phyloP scores from a whole-genome alignment of 2,329 filamentous ascomycete species.

The Parafenestella ontariensis region DNA sequence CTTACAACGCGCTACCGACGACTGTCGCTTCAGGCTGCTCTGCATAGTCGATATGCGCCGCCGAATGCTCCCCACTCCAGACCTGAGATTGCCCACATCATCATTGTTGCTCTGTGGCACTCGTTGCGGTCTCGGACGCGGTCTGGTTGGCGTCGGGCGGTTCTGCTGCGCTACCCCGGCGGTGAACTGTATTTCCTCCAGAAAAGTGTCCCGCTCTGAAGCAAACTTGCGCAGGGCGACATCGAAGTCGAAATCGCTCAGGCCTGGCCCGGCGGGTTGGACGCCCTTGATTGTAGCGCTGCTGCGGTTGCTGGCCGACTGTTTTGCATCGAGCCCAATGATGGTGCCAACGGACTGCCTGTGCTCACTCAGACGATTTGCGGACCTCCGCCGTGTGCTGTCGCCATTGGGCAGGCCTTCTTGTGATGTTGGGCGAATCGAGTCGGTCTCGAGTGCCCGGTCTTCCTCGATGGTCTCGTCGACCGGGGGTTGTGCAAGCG shows the following conservation, averaged over 20 bases:
- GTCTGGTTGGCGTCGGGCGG: constrained; percentile 63
- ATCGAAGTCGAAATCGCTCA: constrained; percentile 88
- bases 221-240: constrained; percentile 93
- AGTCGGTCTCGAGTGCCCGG: constrained; percentile 61
- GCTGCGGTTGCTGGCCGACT: constrained; percentile 68
- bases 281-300: constrained; percentile 66
- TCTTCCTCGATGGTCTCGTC: constrained; percentile 69
- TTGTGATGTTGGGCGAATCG: constrained; percentile 52
- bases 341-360: constrained; percentile 61
- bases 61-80: constrained; percentile 82
- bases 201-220: constrained; percentile 89
- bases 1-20: constrained; percentile 76
- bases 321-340: constrained; percentile 52
- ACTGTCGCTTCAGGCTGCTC: constrained; percentile 88
- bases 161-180: constrained; percentile 70
- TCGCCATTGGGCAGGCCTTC: constrained; percentile 53
- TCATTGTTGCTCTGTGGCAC: constrained; percentile 63
- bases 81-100: constrained; percentile 63
- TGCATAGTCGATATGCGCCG: constrained; percentile 92
- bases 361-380: constrained; percentile 53
- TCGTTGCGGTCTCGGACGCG: constrained; percentile 80
- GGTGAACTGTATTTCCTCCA: constrained; percentile 89
- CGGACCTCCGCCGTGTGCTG: constrained; percentile 43
- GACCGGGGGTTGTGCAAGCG: constrained; percentile 45
- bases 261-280: constrained; percentile 49